Evolutionary conservation across 2,329 filamentous ascomycete genomes (phyloP), one percentile per base, ranked within the genome.

Genomic region (Orbilia quercus): DNA sequence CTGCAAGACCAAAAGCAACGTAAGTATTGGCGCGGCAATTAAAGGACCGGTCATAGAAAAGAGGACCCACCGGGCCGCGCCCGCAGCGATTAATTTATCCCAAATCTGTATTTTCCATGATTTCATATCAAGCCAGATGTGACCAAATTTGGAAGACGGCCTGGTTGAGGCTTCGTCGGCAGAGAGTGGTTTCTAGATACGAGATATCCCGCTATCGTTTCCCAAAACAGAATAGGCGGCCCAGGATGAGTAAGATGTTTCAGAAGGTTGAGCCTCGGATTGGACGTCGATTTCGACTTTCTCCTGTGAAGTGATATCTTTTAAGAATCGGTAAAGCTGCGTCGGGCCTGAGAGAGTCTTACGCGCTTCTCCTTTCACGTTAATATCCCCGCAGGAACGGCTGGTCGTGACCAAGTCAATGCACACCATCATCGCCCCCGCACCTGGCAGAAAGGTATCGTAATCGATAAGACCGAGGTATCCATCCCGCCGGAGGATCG

Each of bases 1-100:
- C n/a, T n/a, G n/a, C n/a, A n/a, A n/a, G n/a, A n/a, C 36, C 6
- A 40, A 40, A 7, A 42, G 31, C 44, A 25, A 50, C 55, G 55
- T 60, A 48, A 60, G 55, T 45, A 40, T 7, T 5, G 18, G 36
- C 36, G 44, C 44, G 55, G 55, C 55, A 36, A 7, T 31, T 9
- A 31, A 31, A 31, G 38, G 38, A 44, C 40, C 4, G 40, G 5
- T n/a, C 40, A 44, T n/a, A n/a, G n/a, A n/a, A n/a, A n/a, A n/a
- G n/a, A n/a, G n/a, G n/a, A n/a, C n/a, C 18, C 5, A n/a, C 12
- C 18, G 18, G 40, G 7, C 18, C 14, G 20, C 12, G 18, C 7
- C n/a, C 47, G 36, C 20, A n/a, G 45, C 9, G 20, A 11, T 60
- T 12, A 6, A n/a, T 34, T 22, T 38, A 23, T 23, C 14, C 25